Conservation (phyloP, 148 eudicot genomes). For the Pharnaceum exiguum region DNA sequence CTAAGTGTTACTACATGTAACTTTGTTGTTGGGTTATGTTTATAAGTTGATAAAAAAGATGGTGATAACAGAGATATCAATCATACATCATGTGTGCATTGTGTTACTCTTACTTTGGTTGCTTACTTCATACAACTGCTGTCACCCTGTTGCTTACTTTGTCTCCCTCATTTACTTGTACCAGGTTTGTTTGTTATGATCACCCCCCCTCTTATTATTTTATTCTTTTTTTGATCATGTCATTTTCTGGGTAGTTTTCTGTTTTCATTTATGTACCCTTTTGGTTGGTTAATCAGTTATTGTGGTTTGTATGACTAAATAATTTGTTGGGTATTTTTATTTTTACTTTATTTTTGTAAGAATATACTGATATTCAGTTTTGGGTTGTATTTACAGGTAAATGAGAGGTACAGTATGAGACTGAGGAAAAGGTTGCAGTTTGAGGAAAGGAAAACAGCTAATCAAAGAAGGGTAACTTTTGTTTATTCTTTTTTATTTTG, state of each 20-base stretch:
- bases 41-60: too few relatives aligned
- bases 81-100: conserved; percentile 66
- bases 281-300: not conserved
- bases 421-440: conserved; percentile 59
- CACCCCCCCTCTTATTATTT: too few relatives aligned
- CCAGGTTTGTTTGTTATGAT: conserved; percentile 57
- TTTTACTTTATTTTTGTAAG: too few relatives aligned
- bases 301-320: too few relatives aligned
- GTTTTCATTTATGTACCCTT: not conserved
- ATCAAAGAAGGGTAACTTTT: conserved; percentile 63
- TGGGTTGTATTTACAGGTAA: conserved; percentile 37
- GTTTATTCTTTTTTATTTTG: not conserved
- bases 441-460: conserved; percentile 63
- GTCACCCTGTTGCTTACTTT: conserved; percentile 43
- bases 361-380: not conserved
- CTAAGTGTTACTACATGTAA: too few relatives aligned
- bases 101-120: conserved; percentile 57
- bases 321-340: too few relatives aligned
- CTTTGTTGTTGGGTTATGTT: too few relatives aligned
- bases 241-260: too few relatives aligned
- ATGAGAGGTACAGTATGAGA: conserved; percentile 55
- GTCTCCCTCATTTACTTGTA: conserved; percentile 54
- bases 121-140: conserved; percentile 41
- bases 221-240: too few relatives aligned
- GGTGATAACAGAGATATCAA: conserved; percentile 45